Conservation (phyloP, 345 rosid genomes). For the Pelargonium nanum region DNA sequence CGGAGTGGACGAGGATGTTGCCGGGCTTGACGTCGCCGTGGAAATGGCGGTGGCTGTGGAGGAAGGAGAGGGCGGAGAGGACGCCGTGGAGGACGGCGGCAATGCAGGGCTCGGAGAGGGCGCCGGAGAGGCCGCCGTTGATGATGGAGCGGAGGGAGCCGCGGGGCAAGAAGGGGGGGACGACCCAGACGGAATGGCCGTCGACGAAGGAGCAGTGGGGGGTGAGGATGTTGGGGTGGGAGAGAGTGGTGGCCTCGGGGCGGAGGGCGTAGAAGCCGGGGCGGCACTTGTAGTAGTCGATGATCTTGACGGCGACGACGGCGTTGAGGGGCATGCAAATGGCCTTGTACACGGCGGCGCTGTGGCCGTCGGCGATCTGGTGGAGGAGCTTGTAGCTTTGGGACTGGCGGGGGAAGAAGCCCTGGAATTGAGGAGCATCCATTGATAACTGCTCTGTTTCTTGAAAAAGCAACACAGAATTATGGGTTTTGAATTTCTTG, state of each 20-base stretch:
- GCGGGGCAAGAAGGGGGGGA: slow-evolving; percentile 87
- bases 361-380: slow-evolving; percentile 66
- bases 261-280: slow-evolving; percentile 57
- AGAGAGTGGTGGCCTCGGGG: slow-evolving; percentile 62
- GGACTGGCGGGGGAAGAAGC: too few relatives aligned
- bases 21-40: slow-evolving; percentile 79
- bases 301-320: slow-evolving; percentile 70
- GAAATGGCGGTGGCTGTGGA: slow-evolving; percentile 72
- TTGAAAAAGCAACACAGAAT: too few relatives aligned
- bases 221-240: slow-evolving; percentile 70
- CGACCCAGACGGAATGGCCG: slow-evolving; percentile 71
- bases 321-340: slow-evolving; percentile 45
- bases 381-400: slow-evolving; percentile 49
- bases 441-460: too few relatives aligned
- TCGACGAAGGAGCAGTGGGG: slow-evolving; percentile 79
- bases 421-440: too few relatives aligned
- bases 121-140: slow-evolving; percentile 55
- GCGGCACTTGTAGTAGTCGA: slow-evolving; percentile 57
- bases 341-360: slow-evolving; percentile 73
- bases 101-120: slow-evolving; percentile 66
- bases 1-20: slow-evolving; percentile 57
- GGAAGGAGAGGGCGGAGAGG: slow-evolving; percentile 52
- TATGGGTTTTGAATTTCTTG: too few relatives aligned
- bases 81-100: slow-evolving; percentile 59
- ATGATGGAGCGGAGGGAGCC: slow-evolving; percentile 80